Percentiles rank a stretch among this genome's conserved stretches.
Conservation (phyloP, 164 flowering plant species). For the Cinnamomum micranthum region DNA sequence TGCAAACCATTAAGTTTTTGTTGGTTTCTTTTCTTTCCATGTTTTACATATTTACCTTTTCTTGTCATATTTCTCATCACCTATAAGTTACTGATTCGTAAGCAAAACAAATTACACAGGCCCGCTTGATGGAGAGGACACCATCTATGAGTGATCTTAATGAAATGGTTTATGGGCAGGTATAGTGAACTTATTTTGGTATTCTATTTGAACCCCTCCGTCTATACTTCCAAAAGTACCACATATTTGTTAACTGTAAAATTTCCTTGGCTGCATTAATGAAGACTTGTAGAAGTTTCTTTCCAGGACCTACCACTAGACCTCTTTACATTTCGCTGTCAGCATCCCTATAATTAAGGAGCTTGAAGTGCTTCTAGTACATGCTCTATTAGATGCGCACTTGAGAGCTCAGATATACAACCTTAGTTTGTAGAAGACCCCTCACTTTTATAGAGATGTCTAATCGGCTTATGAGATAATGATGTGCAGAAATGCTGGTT, state of each 20-base stretch:
- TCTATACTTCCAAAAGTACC: background rate
- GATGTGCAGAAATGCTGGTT: background rate
- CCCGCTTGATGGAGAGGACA: constrained; percentile 71
- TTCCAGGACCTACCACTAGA: background rate
- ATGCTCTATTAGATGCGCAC: background rate
- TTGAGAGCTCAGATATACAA: background rate
- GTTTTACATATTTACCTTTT: background rate
- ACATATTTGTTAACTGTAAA: background rate
- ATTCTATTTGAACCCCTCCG: background rate
- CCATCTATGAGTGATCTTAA: constrained; percentile 92
- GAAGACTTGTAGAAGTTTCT: background rate
- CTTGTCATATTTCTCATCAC: background rate
- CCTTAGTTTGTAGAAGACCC: background rate
- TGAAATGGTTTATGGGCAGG: constrained; percentile 94
- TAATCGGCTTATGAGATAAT: background rate
- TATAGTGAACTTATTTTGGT: constrained; percentile 13
- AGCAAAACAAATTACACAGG: constrained; percentile 32
- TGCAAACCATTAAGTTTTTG: background rate
- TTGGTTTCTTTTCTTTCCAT: background rate
- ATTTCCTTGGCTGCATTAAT: background rate
- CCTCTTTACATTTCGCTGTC: background rate
- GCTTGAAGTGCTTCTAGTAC: background rate
- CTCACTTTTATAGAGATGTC: too few relatives aligned
- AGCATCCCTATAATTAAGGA: background rate
- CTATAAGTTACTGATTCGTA: background rate